Percentiles rank a stretch among this genome's conserved stretches.
Conservation (phyloP, 768 basidiomycete genomes). For the Paxillus involutus region DNA sequence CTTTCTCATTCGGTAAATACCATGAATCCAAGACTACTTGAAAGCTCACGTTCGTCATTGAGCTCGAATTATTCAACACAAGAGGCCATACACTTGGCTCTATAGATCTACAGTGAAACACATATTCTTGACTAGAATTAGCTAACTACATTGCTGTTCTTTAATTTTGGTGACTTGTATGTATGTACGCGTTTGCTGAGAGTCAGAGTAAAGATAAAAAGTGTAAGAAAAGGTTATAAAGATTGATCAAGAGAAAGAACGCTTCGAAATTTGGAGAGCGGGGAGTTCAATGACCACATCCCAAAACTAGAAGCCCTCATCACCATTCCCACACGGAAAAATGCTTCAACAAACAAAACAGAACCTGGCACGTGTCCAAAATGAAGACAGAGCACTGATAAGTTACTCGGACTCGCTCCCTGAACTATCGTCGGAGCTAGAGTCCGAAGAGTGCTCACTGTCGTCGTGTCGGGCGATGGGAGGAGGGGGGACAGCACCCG, state of each 20-base stretch:
- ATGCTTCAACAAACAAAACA: conserved; percentile 14
- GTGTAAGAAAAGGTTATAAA: conserved; percentile 32
- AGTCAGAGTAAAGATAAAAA: conserved; percentile 17
- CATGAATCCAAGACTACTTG: too few relatives aligned
- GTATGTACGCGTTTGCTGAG: conserved; percentile 38
- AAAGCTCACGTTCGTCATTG: neutral
- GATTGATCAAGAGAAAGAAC: conserved; percentile 32
- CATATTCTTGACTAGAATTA: conserved; percentile 32
- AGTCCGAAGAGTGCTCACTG: conserved; percentile 78
- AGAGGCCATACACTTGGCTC: conserved; percentile 23
- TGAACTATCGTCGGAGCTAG: conserved; percentile 79
- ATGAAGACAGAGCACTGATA: neutral
- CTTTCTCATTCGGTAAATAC: neutral
- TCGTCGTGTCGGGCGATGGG: conserved; percentile 38
- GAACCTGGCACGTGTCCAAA: neutral
- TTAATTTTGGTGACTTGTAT: conserved; percentile 41
- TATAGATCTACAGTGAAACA: conserved; percentile 16
- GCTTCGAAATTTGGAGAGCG: conserved; percentile 23
- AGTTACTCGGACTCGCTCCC: conserved; percentile 80
- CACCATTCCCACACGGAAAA: conserved; percentile 13
- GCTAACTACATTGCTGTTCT: conserved; percentile 53
- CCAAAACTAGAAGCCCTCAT: conserved; percentile 24
- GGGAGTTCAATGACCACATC: conserved; percentile 12
- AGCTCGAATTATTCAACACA: conserved; percentile 6
- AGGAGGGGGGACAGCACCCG: conserved; percentile 33